These are phyloP conservation scores for Metschnikowia lochheadii DNA, from an alignment of 805 yeast species.

Conservation along the genomic window DNA sequence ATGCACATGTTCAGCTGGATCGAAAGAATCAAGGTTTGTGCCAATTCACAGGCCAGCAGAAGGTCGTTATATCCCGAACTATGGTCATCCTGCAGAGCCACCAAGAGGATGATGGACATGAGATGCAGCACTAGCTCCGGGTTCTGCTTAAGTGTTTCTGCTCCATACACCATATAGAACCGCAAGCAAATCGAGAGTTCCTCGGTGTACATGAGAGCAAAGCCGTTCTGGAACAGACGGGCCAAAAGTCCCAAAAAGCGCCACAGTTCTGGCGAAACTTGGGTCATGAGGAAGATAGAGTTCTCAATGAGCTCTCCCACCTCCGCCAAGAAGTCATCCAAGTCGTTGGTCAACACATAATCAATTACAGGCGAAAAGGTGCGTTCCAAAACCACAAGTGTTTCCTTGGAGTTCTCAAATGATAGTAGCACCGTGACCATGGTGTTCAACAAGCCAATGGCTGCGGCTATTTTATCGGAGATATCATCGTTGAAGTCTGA, in stretches of 20 bases:
- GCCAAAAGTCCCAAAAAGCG: constrained; percentile 50
- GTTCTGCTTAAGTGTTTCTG: constrained; percentile 36
- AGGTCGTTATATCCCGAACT: constrained; percentile 50
- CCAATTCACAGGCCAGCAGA: constrained; percentile 55
- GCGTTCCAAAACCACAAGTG: constrained; percentile 61
- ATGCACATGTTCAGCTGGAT: constrained; percentile 49
- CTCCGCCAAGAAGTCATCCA: constrained; percentile 75
- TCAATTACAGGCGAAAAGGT: constrained; percentile 66
- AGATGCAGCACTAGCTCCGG: constrained; percentile 47
- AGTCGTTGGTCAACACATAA: constrained; percentile 58
- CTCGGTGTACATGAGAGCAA: constrained; percentile 65
- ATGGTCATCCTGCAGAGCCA: constrained; percentile 44
- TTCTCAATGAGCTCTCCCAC: constrained; percentile 64
- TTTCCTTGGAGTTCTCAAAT: constrained; percentile 72
- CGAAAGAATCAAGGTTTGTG: constrained; percentile 59
- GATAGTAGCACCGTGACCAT: constrained; percentile 77
- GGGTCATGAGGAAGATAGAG: constrained; percentile 33
- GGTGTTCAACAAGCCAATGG: constrained; percentile 75
- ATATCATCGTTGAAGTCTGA: constrained; percentile 26
- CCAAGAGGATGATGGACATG: constrained; percentile 45
- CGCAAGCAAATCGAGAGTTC: constrained; percentile 72
- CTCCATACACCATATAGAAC: constrained; percentile 59
- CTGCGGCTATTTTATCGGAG: constrained; percentile 77
- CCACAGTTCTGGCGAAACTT: constrained; percentile 70
- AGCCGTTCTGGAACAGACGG: constrained; percentile 32